Base-by-base conservation (phyloP, 2,329 filamentous ascomycete genomes). In the Beauveria sp. region DNA sequence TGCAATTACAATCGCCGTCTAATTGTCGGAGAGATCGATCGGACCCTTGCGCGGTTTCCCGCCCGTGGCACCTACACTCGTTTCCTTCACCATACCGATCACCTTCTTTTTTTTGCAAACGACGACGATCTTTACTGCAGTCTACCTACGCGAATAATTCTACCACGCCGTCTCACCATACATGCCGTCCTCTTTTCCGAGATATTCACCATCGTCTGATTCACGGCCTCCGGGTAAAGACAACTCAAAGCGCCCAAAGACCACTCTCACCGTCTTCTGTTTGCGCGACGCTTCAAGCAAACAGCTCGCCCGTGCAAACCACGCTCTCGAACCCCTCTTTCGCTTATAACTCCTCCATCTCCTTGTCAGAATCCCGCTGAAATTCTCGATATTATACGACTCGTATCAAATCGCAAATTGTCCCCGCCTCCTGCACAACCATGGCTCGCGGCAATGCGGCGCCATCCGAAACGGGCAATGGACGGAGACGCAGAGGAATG, bases 401-500 rank as follows among this genome's bases (percentile, higher is more conserved):
- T 40, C 10, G 20, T 49, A 28, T 43, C 40, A 30, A 60, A 54
- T 7, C 50, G 50, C 40, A 20, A 5, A 55, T 40, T 7, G 12
- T 49, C 38, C 7, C 20, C n/a, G 42, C 34, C 28, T 46, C 14
- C 9, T 54, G 38, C 30, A 42, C 43, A 38, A 54, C n/a, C 20
- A 60, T 60, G 58, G 50, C 58, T 47, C 58, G 50, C 50, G 16
- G 28, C 42, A 47, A 49, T 47, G 58, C 58, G 22, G 50, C 42
- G 50, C 50, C 43, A 42, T 55, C 58, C 30, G 26, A 54, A 54
- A 47, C 28, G 9, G 58, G 60, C 56, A 62, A 63, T 61, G 38
- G 50, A 45, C 42, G 57, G 65, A 65, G 58, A 30, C 63, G 53
- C 64, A 51, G 5, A 45, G 63, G 64, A 54, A 62, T 62, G 62